phyloP scores from a whole-genome alignment of 768 basidiomycete species.

The Epithele typhae region DNA sequence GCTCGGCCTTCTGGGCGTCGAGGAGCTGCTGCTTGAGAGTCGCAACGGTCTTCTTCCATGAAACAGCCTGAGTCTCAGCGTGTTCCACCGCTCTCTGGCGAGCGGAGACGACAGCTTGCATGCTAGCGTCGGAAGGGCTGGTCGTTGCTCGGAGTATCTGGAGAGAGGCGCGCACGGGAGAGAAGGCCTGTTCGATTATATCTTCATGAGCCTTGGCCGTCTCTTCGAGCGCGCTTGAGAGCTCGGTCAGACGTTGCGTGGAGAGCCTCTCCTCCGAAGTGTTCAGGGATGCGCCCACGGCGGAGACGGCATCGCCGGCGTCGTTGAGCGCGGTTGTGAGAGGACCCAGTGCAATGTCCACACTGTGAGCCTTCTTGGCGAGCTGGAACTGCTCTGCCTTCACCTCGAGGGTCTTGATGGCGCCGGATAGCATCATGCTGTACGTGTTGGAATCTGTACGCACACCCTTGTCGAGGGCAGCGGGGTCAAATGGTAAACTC shows the following conservation, averaged over 20 bases:
- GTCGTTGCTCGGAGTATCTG: conserved; percentile 50
- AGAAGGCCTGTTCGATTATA: conserved; percentile 43
- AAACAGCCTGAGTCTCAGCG: conserved; percentile 41
- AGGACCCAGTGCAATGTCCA: conserved; percentile 40
- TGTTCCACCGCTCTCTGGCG: conserved; percentile 50
- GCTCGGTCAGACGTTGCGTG: conserved; percentile 30
- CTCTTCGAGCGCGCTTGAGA: conserved; percentile 35
- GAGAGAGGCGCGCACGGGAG: conserved; percentile 50
- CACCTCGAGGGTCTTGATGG: conserved; percentile 44
- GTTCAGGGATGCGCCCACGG: conserved; percentile 34
- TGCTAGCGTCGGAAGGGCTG: conserved; percentile 36
- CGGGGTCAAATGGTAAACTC: conserved; percentile 52
- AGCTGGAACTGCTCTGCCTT: conserved; percentile 46
- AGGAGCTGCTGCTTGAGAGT: conserved; percentile 31
- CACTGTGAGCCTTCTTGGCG: conserved; percentile 48
- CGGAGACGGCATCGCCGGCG: conserved; percentile 31
- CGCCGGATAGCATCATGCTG: conserved; percentile 57
- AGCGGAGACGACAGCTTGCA: conserved; percentile 44
- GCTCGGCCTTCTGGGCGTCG: conserved; percentile 40
- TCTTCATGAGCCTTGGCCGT: conserved; percentile 31
- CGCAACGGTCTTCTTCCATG: conserved; percentile 40
- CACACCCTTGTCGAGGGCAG: conserved; percentile 58
- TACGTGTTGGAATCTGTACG: conserved; percentile 68
- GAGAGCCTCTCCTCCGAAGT: conserved; percentile 25
- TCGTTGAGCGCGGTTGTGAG: conserved; percentile 35